phyloP scores from a whole-genome alignment of 768 basidiomycete genomes.

The Tylopilus sp. region DNA sequence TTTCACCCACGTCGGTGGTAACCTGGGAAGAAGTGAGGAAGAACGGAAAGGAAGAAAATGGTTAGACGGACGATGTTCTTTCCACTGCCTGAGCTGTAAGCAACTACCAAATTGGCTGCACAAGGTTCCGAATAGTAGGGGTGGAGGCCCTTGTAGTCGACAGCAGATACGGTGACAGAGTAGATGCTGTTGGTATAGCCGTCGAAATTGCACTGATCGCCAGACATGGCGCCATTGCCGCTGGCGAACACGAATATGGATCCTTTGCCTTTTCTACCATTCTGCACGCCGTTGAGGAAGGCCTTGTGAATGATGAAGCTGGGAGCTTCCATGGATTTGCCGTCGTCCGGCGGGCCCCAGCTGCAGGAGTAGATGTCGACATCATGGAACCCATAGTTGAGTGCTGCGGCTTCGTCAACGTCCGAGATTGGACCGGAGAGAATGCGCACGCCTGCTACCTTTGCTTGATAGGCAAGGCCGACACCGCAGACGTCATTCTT shows the following conservation, averaged over 20 bases:
- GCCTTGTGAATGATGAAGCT: conserved; percentile 89
- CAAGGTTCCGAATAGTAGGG: conserved; percentile 98
- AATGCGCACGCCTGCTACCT: conserved; percentile 92
- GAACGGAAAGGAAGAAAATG: not conserved
- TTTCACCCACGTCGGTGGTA: conserved; percentile 89
- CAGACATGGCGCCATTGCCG: conserved; percentile 87
- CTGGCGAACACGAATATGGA: conserved; percentile 96
- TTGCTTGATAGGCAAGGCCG: conserved; percentile 89
- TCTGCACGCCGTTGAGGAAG: conserved; percentile 88
- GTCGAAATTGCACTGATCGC: conserved; percentile 99
- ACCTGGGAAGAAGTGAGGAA: conserved; percentile 50
- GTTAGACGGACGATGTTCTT: conserved; percentile 76
- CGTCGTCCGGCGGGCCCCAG: conserved; percentile 98
- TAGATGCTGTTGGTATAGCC: conserved; percentile 99
- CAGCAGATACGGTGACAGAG: conserved; percentile 92
- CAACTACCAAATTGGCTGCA: conserved; percentile 94
- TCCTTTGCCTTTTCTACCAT: conserved; percentile 86
- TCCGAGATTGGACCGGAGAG: conserved; percentile 94
- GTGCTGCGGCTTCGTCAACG: conserved; percentile 89
- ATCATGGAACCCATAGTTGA: conserved; percentile 94
- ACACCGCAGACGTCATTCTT: conserved; percentile 94
- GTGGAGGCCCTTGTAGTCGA: conserved; percentile 90
- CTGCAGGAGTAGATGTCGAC: conserved; percentile 89
- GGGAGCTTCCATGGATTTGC: conserved; percentile 91
- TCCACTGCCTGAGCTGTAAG: conserved; percentile 93